Evolutionary conservation across 331 rosid species (phyloP).

Genomic region (Phaseolus coccineus): DNA sequence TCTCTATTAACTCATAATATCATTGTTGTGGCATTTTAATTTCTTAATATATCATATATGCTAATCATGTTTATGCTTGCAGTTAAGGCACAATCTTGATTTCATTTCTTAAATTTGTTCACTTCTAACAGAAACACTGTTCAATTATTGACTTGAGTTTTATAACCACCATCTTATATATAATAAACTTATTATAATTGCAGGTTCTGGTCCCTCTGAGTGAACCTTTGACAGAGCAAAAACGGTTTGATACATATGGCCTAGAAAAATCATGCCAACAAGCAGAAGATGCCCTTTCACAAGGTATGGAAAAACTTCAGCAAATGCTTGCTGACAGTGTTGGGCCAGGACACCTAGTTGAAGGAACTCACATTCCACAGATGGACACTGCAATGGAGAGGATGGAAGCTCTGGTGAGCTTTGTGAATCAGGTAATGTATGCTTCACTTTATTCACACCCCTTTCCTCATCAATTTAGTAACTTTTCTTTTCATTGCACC

Average conservation of each 20-base stretch:
- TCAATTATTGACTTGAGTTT: background rate
- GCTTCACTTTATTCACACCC: conserved; percentile 11
- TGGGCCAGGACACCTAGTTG: conserved; percentile 62
- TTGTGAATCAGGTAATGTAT: conserved; percentile 77
- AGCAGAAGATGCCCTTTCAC: conserved; percentile 97
- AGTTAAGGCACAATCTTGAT: background rate
- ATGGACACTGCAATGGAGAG: conserved; percentile 78
- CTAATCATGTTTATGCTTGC: background rate
- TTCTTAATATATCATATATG: too few relatives aligned
- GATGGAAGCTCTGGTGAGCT: conserved; percentile 73
- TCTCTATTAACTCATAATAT: too few relatives aligned
- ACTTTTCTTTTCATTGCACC: background rate
- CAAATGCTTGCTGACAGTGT: conserved; percentile 64
- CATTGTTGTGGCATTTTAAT: too few relatives aligned
- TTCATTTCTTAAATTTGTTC: background rate
- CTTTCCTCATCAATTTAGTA: background rate
- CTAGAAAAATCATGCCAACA: conserved; percentile 85
- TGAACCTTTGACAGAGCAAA: conserved; percentile 72
- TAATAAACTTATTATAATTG: conserved; percentile 31
- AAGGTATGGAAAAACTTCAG: conserved; percentile 91
- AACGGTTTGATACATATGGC: conserved; percentile 57
- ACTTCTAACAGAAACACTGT: background rate
- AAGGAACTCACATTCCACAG: conserved; percentile 62
- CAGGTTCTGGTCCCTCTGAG: conserved; percentile 82
- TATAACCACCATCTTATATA: background rate